phyloP scores from a whole-genome alignment of 2,329 filamentous ascomycete genomes.

The Fusarium sp. region DNA sequence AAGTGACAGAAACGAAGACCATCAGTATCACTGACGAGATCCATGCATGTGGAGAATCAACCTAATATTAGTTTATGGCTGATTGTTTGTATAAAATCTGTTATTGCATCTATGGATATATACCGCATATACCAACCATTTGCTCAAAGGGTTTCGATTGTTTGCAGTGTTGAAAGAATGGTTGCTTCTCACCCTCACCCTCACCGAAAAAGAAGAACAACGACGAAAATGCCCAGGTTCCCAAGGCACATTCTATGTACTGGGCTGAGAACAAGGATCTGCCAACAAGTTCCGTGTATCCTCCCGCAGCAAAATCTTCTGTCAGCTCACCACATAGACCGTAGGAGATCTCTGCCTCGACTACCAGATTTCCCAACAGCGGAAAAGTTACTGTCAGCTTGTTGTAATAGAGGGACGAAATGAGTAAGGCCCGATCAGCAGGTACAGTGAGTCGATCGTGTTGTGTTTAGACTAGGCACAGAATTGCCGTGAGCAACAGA shows the following conservation, averaged over 20 bases:
- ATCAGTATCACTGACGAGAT: not conserved
- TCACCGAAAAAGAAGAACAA: not conserved
- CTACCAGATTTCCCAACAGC: not conserved
- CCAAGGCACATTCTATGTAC: not conserved
- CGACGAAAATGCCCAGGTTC: not conserved
- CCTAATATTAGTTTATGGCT: not conserved
- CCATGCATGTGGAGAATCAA: not conserved
- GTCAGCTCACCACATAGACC: too few relatives aligned
- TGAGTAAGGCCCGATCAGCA: not conserved
- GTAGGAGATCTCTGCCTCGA: not conserved
- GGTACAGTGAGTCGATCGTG: not conserved
- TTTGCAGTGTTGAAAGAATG: not conserved
- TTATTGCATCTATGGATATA: not conserved
- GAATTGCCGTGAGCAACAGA: constrained; percentile 9
- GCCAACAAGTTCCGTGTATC: not conserved
- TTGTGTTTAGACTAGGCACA: constrained; percentile 16
- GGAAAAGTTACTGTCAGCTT: not conserved
- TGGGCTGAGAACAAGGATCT: not conserved
- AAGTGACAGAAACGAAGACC: not conserved
- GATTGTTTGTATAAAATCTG: too few relatives aligned
- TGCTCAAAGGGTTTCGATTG: not conserved
- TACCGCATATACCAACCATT: not conserved
- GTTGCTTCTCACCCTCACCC: not conserved
- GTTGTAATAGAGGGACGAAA: not conserved
- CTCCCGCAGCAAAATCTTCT: not conserved